Evolutionary conservation across 73 alveolate species (phyloP).

Genomic region (Tetrahymena thermophila): DNA sequence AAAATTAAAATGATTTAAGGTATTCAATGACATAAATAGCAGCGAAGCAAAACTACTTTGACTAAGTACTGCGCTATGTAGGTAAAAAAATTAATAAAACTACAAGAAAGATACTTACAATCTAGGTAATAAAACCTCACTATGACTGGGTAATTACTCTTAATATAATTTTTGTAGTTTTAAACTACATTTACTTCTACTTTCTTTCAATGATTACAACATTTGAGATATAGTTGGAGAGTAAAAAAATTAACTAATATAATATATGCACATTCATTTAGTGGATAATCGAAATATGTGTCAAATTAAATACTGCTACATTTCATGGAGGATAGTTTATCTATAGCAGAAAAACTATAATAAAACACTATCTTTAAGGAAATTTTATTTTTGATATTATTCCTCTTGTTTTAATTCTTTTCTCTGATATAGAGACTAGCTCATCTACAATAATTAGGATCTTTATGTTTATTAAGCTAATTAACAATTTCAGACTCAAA

Average conservation of each 20-base stretch:
- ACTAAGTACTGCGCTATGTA: not conserved
- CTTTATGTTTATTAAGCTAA: not conserved
- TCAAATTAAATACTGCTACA: not conserved
- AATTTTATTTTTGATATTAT: not conserved
- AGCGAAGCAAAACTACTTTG: not conserved
- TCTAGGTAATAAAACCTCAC: not conserved
- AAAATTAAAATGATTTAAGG: not conserved
- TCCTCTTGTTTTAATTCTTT: not conserved
- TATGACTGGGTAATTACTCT: not conserved
- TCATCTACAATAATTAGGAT: not conserved
- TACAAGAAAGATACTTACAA: not conserved
- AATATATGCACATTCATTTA: not conserved
- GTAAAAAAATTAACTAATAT: not conserved
- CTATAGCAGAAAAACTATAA: not conserved
- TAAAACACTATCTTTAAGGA: not conserved
- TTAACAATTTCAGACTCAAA: not conserved
- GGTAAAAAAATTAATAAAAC: not conserved
- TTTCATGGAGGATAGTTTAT: not conserved
- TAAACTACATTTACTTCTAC: not conserved
- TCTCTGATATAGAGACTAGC: not conserved
- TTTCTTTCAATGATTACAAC: not conserved
- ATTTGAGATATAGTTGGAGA: not conserved
- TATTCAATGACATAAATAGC: not conserved
- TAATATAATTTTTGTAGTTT: not conserved
- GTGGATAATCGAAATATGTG: not conserved